Evolutionary conservation across 2,329 filamentous ascomycete genomes (phyloP), one percentile per base, ranked within the genome.

Genomic region (Aspergillus quadrilineatus): DNA sequence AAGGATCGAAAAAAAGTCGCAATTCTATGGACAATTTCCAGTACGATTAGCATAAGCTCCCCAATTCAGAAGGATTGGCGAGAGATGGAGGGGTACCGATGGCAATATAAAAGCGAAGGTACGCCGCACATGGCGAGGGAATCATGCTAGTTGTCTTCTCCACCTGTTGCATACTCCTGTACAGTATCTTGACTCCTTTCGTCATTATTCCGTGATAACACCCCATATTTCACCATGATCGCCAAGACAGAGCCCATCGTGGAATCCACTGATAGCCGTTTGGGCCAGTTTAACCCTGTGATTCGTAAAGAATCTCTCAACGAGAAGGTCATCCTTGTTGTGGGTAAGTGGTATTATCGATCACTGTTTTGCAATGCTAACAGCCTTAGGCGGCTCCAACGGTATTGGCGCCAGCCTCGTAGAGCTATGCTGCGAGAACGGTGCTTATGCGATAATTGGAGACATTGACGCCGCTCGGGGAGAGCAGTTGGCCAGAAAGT

Each of bases 401-500:
- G 77, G 76, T 9, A 79, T 80, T 37, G 77, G 77, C 3, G 72
- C 77, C 4, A 71, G 72, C 43, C 65, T 77, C 0, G 75, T 79
- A 1, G 67, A 71, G 7, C 66, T 74, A 30, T 73, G 76, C 45
- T 71, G 75, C 54, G 55, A 71, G 6, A 64, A 65, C 9, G 74
- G 75, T 26, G 75, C 76, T 8, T 69, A 74, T 39, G 72, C 80
- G 48, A 73, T 74, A 58, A 76, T 80, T 58, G 78, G 78, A 30
- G 78, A 80, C 56, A 61, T 75, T 6, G 70, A 74, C 50, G 66
- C 68, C 15, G 57, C 66, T 30, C 65, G 67, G 6, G 75, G 71
- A 14, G 63, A 71, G 45, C 63, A 65, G 9, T 62, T 77, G 7
- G 50, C 60, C 17, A 54, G 50, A 30, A 61, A 62, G 37, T 66